These are phyloP conservation scores for Rhodomyrtus tomentosa DNA, from an alignment of 345 rosid genomes.

Conservation along the genomic window DNA sequence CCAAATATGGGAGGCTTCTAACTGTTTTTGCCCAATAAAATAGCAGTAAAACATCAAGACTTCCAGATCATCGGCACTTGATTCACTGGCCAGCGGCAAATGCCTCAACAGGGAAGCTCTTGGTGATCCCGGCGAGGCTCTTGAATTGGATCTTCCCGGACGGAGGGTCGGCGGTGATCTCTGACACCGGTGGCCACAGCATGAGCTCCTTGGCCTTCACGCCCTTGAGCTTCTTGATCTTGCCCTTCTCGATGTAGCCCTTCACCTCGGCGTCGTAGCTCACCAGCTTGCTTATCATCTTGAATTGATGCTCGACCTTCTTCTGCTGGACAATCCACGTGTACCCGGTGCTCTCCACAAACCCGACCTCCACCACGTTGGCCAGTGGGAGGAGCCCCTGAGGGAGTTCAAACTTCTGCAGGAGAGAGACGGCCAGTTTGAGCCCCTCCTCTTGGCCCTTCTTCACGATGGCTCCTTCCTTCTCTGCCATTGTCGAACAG, in stretches of 20 bases:
- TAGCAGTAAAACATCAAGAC: background rate
- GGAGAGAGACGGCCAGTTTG: conserved; percentile 13
- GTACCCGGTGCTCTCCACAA: conserved; percentile 27
- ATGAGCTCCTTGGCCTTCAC: conserved; percentile 59
- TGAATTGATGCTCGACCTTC: conserved; percentile 34
- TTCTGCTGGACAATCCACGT: conserved; percentile 40
- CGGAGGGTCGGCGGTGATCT: conserved; percentile 21
- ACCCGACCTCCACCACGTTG: conserved; percentile 29
- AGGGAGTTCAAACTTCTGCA: conserved; percentile 25
- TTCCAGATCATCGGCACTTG: background rate
- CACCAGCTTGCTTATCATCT: conserved; percentile 31
- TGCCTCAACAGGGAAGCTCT: conserved; percentile 40
- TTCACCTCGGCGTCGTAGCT: conserved; percentile 24
- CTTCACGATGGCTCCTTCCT: conserved; percentile 18
- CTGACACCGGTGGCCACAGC: conserved; percentile 37
- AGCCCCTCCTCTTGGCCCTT: conserved; percentile 15
- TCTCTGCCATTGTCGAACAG: conserved; percentile 3
- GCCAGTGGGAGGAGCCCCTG: conserved; percentile 32
- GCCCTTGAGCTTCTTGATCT: conserved; percentile 41
- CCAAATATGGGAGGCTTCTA: background rate
- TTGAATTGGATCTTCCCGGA: conserved; percentile 37
- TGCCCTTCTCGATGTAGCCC: conserved; percentile 16
- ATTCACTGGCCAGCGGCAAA: conserved; percentile 16
- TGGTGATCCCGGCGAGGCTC: conserved; percentile 50
- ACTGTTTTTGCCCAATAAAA: background rate